Percentiles rank a stretch among this genome's conserved stretches.
These are phyloP conservation scores for Byssochlamys sp. DNA, from an alignment of 2,329 filamentous ascomycete genomes.

Conservation along the genomic window DNA sequence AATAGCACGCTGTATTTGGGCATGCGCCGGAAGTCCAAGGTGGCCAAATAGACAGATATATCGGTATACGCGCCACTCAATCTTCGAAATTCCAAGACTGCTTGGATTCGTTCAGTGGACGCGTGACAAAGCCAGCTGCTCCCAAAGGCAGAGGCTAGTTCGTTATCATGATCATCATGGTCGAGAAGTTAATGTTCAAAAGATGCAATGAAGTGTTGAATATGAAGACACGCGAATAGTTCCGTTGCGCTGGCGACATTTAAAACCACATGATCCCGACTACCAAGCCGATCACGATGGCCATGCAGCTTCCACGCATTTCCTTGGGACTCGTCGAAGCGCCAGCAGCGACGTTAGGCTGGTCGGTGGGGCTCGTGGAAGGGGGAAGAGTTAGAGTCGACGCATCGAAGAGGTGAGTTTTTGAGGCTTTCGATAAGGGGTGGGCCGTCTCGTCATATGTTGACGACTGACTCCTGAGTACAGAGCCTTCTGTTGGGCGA, in stretches of 20 bases:
- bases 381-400: constrained; percentile 2
- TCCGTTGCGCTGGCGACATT: neutral
- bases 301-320: constrained; percentile 28
- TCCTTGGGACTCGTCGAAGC: constrained; percentile 16
- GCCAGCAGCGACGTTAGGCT: constrained; percentile 14
- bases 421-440: neutral
- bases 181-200: neutral
- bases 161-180: neutral
- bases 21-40: neutral
- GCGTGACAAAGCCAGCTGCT: neutral
- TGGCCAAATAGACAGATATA: neutral
- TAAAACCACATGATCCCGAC: constrained; percentile 30
- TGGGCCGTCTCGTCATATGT: neutral
- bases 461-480: neutral
- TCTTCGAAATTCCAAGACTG: neutral
- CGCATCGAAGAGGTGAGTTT: neutral
- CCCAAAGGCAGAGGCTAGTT: neutral
- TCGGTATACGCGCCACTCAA: neutral
- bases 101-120: neutral
- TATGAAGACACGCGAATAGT: neutral
- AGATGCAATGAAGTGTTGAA: neutral
- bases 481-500: neutral
- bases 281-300: constrained; percentile 27
- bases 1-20: neutral
- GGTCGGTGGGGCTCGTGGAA: constrained; percentile 8